These are phyloP conservation scores for Plasmodium relictum DNA, from an alignment of 169 alveolate genomes.

Conservation along the genomic window DNA sequence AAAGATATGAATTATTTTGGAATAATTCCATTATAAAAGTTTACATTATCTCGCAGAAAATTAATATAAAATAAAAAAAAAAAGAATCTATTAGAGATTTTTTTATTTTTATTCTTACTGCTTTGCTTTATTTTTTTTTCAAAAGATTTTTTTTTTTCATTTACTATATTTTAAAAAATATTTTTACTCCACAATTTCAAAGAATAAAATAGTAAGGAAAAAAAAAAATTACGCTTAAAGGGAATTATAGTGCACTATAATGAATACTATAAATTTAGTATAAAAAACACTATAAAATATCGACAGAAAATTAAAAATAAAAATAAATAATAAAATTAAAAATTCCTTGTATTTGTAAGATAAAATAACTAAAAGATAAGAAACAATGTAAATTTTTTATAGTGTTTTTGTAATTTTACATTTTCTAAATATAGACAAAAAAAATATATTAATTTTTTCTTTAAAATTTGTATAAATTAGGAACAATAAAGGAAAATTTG, in stretches of 20 bases:
- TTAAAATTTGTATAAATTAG: not conserved
- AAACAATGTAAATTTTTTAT: no score
- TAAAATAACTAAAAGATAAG: no score
- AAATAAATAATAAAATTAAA: no score
- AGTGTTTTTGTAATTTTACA: no score
- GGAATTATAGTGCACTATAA: conserved; percentile 13
- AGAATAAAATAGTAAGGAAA: not conserved
- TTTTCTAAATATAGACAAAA: no score
- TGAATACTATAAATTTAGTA: conserved; percentile 1
- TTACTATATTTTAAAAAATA: no score
- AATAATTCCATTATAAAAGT: conserved; percentile 11
- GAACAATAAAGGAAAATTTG: not conserved
- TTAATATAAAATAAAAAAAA: not conserved
- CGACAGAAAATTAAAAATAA: no score
- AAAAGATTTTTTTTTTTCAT: not conserved
- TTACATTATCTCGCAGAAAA: not conserved
- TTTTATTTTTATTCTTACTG: not conserved
- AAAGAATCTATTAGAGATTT: conserved; percentile 15
- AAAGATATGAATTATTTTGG: not conserved
- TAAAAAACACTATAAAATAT: not conserved
- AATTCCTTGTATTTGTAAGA: no score
- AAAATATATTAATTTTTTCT: no score
- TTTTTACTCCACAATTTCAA: not conserved
- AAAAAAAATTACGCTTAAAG: not conserved
- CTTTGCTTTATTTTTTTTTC: conserved; percentile 1